Conservation (phyloP, 2,329 filamentous ascomycete genomes). For the Trichophyton schoenleinii region DNA sequence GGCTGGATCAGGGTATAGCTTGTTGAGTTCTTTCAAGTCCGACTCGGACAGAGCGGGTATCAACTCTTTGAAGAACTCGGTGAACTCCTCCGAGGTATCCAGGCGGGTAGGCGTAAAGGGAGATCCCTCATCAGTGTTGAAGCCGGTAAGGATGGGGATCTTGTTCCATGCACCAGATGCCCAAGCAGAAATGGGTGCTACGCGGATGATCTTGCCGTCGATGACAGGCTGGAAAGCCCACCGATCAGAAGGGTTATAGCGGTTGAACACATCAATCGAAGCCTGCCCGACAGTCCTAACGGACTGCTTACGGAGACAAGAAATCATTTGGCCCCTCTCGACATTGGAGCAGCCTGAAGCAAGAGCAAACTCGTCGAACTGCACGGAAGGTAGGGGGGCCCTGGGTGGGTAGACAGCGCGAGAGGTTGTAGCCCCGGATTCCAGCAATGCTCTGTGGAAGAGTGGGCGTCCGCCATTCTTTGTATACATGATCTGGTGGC, state of each 20-base stretch:
- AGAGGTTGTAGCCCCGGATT: slow-evolving; percentile 37
- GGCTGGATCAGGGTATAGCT: slow-evolving; percentile 50
- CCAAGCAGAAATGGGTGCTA: slow-evolving; percentile 50
- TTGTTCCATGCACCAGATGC: slow-evolving; percentile 40
- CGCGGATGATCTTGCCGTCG: slow-evolving; percentile 47
- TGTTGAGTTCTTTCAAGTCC: slow-evolving; percentile 45
- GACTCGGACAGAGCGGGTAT: slow-evolving; percentile 43
- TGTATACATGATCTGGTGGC: slow-evolving; percentile 51
- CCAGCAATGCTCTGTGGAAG: slow-evolving; percentile 37
- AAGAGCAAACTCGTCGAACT: slow-evolving; percentile 33
- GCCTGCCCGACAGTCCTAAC: slow-evolving; percentile 27
- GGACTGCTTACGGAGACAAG: slow-evolving; percentile 32
- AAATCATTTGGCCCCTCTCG: slow-evolving; percentile 24
- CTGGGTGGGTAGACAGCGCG: slow-evolving; percentile 35
- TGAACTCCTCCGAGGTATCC: slow-evolving; percentile 41
- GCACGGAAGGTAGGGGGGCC: slow-evolving; percentile 31
- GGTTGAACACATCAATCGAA: slow-evolving; percentile 33
- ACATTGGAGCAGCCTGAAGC: slow-evolving; percentile 24
- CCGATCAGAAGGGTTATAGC: slow-evolving; percentile 35
- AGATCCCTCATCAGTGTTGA: slow-evolving; percentile 57
- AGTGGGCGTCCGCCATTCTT: slow-evolving; percentile 22
- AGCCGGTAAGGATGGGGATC: slow-evolving; percentile 55
- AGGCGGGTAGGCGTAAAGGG: slow-evolving; percentile 46
- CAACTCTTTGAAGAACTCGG: slow-evolving; percentile 48
- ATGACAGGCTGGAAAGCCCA: slow-evolving; percentile 59